phyloP scores from a whole-genome alignment of 2,329 filamentous ascomycete species.

The Davidsoniella virescens region DNA sequence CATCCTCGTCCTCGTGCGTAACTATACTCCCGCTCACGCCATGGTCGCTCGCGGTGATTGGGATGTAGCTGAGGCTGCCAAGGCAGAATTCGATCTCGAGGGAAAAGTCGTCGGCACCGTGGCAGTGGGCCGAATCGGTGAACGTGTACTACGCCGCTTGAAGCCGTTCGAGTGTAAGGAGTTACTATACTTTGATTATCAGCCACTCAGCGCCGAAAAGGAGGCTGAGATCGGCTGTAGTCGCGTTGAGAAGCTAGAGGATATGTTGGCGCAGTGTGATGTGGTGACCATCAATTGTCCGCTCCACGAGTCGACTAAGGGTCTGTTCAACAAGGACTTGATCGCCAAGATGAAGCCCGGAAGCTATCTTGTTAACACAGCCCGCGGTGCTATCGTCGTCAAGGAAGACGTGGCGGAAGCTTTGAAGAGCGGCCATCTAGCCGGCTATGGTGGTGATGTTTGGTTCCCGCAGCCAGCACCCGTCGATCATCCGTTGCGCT shows the following conservation, averaged over 20 bases:
- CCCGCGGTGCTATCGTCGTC: conserved; percentile 95
- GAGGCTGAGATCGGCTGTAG: conserved; percentile 78
- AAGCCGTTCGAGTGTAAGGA: conserved; percentile 99
- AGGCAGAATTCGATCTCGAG: conserved; percentile 97
- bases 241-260: conserved; percentile 76
- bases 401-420: conserved; percentile 97
- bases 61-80: conserved; percentile 89
- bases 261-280: conserved; percentile 87
- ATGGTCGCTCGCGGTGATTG: conserved; percentile 78
- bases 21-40: conserved; percentile 97
- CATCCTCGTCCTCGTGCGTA: conserved; percentile 86
- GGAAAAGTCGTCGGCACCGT: conserved; percentile 96
- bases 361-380: conserved; percentile 97
- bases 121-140: conserved; percentile 90
- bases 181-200: conserved; percentile 98
- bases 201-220: conserved; percentile 68
- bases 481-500: conserved; percentile 80
- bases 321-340: conserved; percentile 96
- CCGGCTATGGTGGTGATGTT: conserved; percentile 75
- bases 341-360: conserved; percentile 98
- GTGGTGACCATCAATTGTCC: conserved; percentile 99
- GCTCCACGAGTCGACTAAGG: conserved; percentile 91
- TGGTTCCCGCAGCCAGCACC: conserved; percentile 98
- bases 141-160: conserved; percentile 89
- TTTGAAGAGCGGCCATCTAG: conserved; percentile 78